phyloP scores from a whole-genome alignment of 2,329 filamentous ascomycete species.

The Colletotrichum sp. region DNA sequence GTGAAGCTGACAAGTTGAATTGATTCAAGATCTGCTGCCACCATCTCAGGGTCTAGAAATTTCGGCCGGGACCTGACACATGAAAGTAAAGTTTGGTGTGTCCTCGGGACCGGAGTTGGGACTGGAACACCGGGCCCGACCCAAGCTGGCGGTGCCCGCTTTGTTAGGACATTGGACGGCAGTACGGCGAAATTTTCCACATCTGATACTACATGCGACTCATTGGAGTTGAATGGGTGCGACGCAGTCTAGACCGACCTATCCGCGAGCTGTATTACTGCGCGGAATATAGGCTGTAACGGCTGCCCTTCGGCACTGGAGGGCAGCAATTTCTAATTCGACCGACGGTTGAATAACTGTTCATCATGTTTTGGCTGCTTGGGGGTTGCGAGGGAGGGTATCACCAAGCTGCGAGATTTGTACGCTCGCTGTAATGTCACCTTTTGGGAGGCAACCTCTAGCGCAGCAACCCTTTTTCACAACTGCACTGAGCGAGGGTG shows the following conservation, averaged over 20 bases:
- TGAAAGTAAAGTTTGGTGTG: neutral
- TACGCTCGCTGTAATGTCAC: rapidly evolving
- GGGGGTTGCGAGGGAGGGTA: rapidly evolving
- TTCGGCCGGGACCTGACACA: neutral
- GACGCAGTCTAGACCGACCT: neutral
- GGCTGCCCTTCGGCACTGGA: neutral
- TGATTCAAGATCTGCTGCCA: neutral
- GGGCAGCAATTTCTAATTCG: neutral
- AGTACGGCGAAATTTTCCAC: neutral
- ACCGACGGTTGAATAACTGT: neutral
- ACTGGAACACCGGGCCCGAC: neutral
- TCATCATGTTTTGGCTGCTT: neutral
- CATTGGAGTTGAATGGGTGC: neutral
- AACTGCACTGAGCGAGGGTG: neutral
- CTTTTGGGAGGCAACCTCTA: neutral
- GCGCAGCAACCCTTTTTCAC: neutral
- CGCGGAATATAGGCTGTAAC: neutral
- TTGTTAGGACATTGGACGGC: neutral
- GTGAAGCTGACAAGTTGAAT: neutral
- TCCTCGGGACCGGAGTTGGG: neutral
- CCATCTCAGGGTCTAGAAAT: neutral
- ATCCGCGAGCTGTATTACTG: neutral
- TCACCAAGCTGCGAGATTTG: rapidly evolving
- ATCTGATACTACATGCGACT: neutral
- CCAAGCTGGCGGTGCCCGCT: neutral